Evolutionary conservation across 2,329 filamentous ascomycete species (phyloP), one percentile per base, ranked within the genome.

Genomic region (Colletotrichum eremochloae): DNA sequence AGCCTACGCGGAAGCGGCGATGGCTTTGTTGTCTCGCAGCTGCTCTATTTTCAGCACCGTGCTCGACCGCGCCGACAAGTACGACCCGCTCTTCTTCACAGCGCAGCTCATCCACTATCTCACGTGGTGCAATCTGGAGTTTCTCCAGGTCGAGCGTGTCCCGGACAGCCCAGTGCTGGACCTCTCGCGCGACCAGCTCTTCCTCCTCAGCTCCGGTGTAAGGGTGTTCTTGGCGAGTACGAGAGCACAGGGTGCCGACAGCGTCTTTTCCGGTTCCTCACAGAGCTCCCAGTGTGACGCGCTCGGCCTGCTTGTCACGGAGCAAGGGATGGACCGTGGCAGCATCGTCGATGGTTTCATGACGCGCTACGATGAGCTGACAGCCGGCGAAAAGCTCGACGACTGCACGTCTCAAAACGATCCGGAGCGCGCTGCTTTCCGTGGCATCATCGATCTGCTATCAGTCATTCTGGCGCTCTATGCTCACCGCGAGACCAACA

Each of bases 61-160:
- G 5, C 74, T 80, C 3, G 74, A 68, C 7, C 66, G 44, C 29
- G 42, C 29, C 31, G 56, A 38, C 14, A 71, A 46, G 42, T 60
- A 53, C 18, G 42, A 73, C 56, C 15, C 71, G n/a, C 48, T 71
- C 14, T 74, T 77, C 29, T 75, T 79, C 63, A 78, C 76, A 2
- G 75, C 77, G n/a, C 74, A 78, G 60, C 73, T 80, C 14, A 76
- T 80, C 62, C 77, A 80, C 33, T 78, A 78, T 55, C 75, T 80
- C n/a, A 75, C 76, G 9, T 80, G 79, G 78, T 75, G 74, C 55
- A 74, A 79, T 55, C 62, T 79, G 3, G 73, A 72, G 6, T 79
- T 79, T 60, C 72, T 79, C 53, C 20, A 20, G 29, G 77, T 78
- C 7, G 70, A 64, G 18, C 1, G 6, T 14, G 53, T 15, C 12